Conservation (phyloP, 1,284 basidiomycete genomes). For the Meira nashicola region DNA sequence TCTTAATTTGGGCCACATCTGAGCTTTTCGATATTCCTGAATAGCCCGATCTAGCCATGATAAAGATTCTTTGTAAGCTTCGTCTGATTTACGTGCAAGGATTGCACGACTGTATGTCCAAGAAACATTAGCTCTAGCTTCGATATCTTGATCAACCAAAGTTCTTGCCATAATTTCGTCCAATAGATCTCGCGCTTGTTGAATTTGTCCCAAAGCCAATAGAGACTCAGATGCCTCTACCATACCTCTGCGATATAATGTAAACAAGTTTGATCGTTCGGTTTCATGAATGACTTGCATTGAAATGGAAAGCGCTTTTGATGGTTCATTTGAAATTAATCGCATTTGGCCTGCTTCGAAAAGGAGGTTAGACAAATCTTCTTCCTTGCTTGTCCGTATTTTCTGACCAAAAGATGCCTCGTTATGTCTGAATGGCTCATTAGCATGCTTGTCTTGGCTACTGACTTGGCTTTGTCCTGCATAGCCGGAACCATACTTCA, state of each 20-base stretch:
- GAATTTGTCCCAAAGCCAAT: not conserved
- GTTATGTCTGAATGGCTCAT: not conserved
- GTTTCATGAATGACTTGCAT: constrained; percentile 1
- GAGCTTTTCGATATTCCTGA: not conserved
- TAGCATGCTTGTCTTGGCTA: not conserved
- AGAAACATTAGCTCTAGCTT: not conserved
- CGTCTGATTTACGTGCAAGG: not conserved
- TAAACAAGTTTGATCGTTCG: not conserved
- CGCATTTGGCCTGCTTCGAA: not conserved
- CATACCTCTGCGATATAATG: not conserved
- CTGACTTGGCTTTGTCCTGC: not conserved
- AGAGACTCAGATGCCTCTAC: constrained; percentile 2
- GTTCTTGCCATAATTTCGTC: not conserved
- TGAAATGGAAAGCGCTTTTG: not conserved
- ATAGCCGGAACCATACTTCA: no score
- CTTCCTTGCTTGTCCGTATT: not conserved
- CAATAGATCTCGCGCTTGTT: not conserved
- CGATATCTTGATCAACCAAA: not conserved
- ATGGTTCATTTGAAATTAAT: not conserved
- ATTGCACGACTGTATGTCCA: constrained; percentile 1
- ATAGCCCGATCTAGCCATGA: constrained; percentile 1
- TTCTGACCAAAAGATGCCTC: constrained; percentile 6
- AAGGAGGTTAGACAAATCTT: not conserved
- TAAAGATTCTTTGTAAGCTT: not conserved
- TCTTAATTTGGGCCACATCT: not conserved